Evolutionary conservation across 2,329 filamentous ascomycete species (phyloP).

Genomic region (Knufia fluminis): DNA sequence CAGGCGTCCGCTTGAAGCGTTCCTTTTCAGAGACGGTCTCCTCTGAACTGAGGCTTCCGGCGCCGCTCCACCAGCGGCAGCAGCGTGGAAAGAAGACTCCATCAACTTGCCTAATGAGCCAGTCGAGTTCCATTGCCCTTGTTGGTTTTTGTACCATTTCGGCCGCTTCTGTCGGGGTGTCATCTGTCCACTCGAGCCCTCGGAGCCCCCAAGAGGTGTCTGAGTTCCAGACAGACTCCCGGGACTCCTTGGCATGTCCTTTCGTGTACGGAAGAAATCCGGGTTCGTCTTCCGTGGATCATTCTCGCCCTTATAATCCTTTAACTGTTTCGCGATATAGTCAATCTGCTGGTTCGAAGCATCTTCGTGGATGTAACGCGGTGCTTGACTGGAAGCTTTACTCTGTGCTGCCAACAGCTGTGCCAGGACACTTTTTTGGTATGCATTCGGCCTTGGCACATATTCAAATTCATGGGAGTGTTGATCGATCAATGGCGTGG

Average conservation of each 20-base stretch:
- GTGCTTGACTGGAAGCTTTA: neutral
- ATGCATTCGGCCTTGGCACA: neutral
- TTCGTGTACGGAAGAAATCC: conserved; percentile 1
- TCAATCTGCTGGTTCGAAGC: neutral
- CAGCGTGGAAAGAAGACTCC: neutral
- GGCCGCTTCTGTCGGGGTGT: conserved; percentile 1
- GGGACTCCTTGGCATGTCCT: neutral
- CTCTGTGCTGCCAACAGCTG: neutral
- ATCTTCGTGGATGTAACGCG: neutral
- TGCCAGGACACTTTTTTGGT: neutral
- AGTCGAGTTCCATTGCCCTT: conserved; percentile 3
- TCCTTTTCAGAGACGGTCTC: neutral
- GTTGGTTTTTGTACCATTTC: neutral
- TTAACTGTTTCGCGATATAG: neutral
- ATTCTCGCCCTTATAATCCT: neutral
- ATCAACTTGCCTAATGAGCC: neutral
- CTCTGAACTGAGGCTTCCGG: neutral
- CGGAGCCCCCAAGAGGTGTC: neutral
- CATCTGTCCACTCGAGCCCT: neutral
- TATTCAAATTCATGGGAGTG: conserved; percentile 3
- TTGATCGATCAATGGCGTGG: neutral
- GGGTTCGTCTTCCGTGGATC: neutral
- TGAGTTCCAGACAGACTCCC: neutral
- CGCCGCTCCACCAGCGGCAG: neutral
- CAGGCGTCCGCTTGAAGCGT: neutral